Conservation (phyloP, 768 basidiomycete genomes). For the Xerocomellus amylosporus region DNA sequence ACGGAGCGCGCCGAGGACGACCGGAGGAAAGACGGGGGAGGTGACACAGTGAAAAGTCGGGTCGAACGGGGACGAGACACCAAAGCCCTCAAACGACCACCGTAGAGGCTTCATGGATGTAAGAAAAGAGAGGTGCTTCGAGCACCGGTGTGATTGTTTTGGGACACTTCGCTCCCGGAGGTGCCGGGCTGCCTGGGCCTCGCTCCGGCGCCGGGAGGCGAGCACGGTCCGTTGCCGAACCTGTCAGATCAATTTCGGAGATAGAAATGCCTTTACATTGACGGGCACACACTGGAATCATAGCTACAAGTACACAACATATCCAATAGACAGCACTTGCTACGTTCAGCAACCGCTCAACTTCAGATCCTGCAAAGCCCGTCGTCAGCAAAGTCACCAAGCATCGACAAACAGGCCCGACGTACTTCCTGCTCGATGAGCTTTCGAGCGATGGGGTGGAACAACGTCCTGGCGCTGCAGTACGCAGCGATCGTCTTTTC, state of each 20-base stretch:
- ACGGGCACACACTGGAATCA: no score
- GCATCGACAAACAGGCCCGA: background rate
- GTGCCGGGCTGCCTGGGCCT: no score
- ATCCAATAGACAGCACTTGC: no score
- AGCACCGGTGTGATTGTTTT: slow-evolving; percentile 4
- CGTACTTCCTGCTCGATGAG: slow-evolving; percentile 50
- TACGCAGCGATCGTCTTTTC: slow-evolving; percentile 38
- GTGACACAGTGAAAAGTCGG: slow-evolving; percentile 38
- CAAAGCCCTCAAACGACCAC: slow-evolving; percentile 21
- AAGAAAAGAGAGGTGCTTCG: background rate
- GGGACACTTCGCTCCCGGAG: background rate
- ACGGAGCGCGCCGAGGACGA: slow-evolving; percentile 44
- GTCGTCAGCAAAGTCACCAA: background rate
- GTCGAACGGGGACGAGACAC: slow-evolving; percentile 43
- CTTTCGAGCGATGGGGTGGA: slow-evolving; percentile 52
- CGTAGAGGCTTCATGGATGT: background rate
- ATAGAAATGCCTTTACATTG: no score
- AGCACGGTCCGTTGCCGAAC: no score
- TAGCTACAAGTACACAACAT: no score
- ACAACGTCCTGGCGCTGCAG: slow-evolving; percentile 30
- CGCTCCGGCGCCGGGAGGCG: no score
- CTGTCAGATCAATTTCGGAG: no score
- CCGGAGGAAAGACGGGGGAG: slow-evolving; percentile 42
- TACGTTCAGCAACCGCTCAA: background rate
- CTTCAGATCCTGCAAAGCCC: slow-evolving; percentile 25